A percentile compares a stretch with the other conserved stretches of the same genome.
Evolutionary conservation across 345 rosid genomes (phyloP).

Genomic region (Jatropha curcas): DNA sequence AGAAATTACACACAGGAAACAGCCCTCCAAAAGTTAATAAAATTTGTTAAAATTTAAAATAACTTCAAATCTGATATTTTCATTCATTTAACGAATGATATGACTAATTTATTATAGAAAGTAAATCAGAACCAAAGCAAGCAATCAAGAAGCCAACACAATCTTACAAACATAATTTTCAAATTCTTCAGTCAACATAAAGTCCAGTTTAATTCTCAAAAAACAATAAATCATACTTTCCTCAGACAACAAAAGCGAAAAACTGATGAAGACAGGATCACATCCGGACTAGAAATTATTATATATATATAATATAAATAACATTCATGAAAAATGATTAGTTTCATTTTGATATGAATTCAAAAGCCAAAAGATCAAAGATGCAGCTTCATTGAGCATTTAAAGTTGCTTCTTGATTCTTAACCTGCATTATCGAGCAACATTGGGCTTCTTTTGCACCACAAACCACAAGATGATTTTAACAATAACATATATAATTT

Average conservation of each 20-base stretch:
- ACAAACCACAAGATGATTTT: not conserved
- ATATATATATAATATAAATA: not conserved
- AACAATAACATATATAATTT: not conserved
- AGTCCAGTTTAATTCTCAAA: slow-evolving; percentile 11
- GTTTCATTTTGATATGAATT: too few species aligned
- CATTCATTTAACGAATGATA: not conserved
- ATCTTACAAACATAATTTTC: not conserved
- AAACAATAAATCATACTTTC: not conserved
- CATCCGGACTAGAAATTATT: not conserved
- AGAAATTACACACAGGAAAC: not conserved
- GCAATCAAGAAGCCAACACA: not conserved
- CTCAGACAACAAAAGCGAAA: slow-evolving; percentile 3
- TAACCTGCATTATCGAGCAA: not conserved
- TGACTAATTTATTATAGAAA: not conserved
- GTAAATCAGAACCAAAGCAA: not conserved
- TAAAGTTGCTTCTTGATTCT: not conserved
- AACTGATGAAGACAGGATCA: not conserved
- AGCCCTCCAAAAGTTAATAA: not conserved
- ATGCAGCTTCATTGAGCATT: not conserved
- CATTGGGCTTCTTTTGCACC: not conserved
- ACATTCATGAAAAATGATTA: not conserved
- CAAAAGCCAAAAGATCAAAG: not conserved
- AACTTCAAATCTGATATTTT: not conserved
- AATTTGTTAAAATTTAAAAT: not conserved
- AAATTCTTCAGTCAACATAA: not conserved